Percentiles rank a stretch among this genome's conserved stretches.
Evolutionary conservation across 2,329 filamentous ascomycete species (phyloP).

Genomic region (Cadophora luteo-olivacea): DNA sequence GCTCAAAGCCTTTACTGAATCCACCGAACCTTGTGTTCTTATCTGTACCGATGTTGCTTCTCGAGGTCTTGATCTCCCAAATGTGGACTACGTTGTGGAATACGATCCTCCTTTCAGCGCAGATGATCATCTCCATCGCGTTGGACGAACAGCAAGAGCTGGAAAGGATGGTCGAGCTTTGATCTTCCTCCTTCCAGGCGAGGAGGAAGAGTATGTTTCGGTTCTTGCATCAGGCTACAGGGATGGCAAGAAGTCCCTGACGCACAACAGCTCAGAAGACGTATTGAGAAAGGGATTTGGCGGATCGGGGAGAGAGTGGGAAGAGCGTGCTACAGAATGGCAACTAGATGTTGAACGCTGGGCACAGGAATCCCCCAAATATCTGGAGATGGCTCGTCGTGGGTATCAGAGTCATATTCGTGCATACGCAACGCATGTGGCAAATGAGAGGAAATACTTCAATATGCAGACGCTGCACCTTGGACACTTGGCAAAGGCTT

Average conservation of each 20-base stretch:
- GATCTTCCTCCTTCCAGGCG: conserved; percentile 89
- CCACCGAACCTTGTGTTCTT: conserved; percentile 78
- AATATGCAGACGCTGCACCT: conserved; percentile 91
- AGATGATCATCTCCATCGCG: conserved; percentile 92
- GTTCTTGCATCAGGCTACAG: conserved; percentile 50
- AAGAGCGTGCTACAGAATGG: conserved; percentile 70
- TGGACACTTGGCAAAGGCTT: conserved; percentile 93
- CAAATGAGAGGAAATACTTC: conserved; percentile 84
- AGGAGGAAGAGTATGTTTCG: conserved; percentile 87
- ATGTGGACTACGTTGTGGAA: conserved; percentile 93
- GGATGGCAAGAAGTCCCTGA: conserved; percentile 68
- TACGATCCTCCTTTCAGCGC: conserved; percentile 95
- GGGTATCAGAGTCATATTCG: conserved; percentile 92
- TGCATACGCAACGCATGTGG: conserved; percentile 92
- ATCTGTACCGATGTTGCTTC: conserved; percentile 96
- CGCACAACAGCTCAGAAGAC: conserved; percentile 67
- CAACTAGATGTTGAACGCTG: conserved; percentile 72
- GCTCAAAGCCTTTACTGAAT: conserved; percentile 77
- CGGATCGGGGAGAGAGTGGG: conserved; percentile 60
- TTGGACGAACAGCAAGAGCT: conserved; percentile 92
- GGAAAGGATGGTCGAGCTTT: conserved; percentile 86
- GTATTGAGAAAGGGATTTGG: conserved; percentile 71
- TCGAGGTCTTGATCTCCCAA: conserved; percentile 92
- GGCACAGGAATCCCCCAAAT: conserved; percentile 67
- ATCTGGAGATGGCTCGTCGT: conserved; percentile 81